Conservation (phyloP, 768 basidiomycete genomes). For the Leucocoprinus birnbaumii region DNA sequence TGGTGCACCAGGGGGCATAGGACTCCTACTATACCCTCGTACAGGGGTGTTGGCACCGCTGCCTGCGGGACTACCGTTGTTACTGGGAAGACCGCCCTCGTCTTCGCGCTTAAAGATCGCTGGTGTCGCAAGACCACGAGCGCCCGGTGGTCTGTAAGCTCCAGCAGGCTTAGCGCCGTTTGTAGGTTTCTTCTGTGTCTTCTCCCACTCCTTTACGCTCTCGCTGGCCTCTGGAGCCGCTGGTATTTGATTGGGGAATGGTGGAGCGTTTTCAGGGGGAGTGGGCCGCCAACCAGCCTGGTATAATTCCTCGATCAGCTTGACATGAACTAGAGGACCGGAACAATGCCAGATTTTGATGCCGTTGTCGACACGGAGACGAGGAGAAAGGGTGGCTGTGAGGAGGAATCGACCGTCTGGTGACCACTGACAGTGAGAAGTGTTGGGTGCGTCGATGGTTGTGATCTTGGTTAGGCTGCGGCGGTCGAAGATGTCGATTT, state of each 20-base stretch:
- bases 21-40: conserved; percentile 55
- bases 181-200: conserved; percentile 45
- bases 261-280: conserved; percentile 58
- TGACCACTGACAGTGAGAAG: conserved; percentile 94
- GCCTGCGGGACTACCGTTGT: conserved; percentile 15
- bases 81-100: conserved; percentile 67
- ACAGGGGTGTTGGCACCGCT: conserved; percentile 63
- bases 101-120: conserved; percentile 90
- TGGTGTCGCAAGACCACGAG: conserved; percentile 85
- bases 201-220: conserved; percentile 48
- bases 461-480: conserved; percentile 76
- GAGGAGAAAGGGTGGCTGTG: conserved; percentile 93
- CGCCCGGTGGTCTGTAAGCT: conserved; percentile 92
- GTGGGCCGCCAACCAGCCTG: conserved; percentile 83
- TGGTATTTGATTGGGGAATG: conserved; percentile 68
- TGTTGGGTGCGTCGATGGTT: conserved; percentile 88
- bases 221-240: conserved; percentile 62
- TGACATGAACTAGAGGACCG: conserved; percentile 83
- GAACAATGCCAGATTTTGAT: conserved; percentile 95
- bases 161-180: conserved; percentile 65
- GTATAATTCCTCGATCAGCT: conserved; percentile 85
- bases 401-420: conserved; percentile 90
- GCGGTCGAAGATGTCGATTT: conserved; percentile 90
- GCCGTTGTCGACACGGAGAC: conserved; percentile 95
- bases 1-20: conserved; percentile 44